Evolutionary conservation across 371 early-diverging fungal species (phyloP).

Genomic region (Mortierella sp.): DNA sequence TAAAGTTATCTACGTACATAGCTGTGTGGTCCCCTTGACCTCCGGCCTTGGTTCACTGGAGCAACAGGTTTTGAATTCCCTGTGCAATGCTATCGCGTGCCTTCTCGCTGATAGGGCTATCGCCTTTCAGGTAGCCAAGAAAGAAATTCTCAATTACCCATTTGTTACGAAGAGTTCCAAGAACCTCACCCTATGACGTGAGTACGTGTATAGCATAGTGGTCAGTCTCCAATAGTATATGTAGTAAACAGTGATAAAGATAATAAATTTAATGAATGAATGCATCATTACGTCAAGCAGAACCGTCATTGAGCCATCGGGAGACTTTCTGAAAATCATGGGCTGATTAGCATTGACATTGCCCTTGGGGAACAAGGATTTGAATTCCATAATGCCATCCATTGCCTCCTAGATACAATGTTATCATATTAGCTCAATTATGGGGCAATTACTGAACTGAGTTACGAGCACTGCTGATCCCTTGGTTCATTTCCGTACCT

Average conservation of each 20-base stretch:
- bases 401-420: slow-evolving; percentile 57
- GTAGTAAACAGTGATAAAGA: neutral
- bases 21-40: neutral
- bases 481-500: slow-evolving; percentile 9
- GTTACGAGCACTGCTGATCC: neutral
- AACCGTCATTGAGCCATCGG: slow-evolving; percentile 67
- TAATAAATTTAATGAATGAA: neutral
- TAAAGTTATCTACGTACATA: neutral
- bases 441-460: too few relatives aligned
- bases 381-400: slow-evolving; percentile 70
- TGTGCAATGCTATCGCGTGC: slow-evolving; percentile 53
- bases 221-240: too few relatives aligned
- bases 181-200: slow-evolving; percentile 61
- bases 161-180: slow-evolving; percentile 64
- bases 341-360: slow-evolving; percentile 70
- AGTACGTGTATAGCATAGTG: too few relatives aligned
- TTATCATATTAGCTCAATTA: neutral
- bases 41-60: slow-evolving; percentile 20
- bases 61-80: slow-evolving; percentile 47
- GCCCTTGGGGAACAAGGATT: slow-evolving; percentile 70
- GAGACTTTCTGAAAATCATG: slow-evolving; percentile 73
- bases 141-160: slow-evolving; percentile 77
- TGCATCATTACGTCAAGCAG: slow-evolving; percentile 65
- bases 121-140: slow-evolving; percentile 72
- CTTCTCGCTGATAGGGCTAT: slow-evolving; percentile 69